Base-by-base conservation (phyloP, 2,329 filamentous ascomycete genomes). In the Paecilomyces niveus region DNA sequence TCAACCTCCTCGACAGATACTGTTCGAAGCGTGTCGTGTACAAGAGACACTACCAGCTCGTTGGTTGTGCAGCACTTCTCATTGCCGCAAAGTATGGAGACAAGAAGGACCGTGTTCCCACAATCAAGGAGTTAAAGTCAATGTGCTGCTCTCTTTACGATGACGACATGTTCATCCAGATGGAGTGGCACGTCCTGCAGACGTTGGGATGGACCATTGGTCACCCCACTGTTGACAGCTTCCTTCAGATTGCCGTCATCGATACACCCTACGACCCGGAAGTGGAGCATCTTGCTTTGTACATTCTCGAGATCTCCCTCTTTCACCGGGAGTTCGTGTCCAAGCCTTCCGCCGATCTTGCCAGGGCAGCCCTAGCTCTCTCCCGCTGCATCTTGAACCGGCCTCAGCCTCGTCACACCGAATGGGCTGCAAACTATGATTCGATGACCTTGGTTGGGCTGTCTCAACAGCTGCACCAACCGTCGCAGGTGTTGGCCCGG, bases 61-160 rank as follows among this genome's bases (percentile, higher is more conserved):
- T 99, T 60, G 94, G 94, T 67, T 99, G 94, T 76, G 92, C 94
- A 61, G 91, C 94, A 32, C 85, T 99, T 56, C 85, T 99, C 64
- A 97, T 99, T 70, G 93, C 94, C 64, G 90, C 94, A 76, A 99
- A 99, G 82, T 99, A 97, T 72, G 93, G 93, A 59, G 94, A 99
- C 78, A 93, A 94, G 81, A 99, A 99, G 81, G 94, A 99, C 72
- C 87, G 92, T 55, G 94, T 99, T n/a, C 94, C 94, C 3, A 94
- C 95, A 64, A 95, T 99, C 72, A 87, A 91, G 72, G 94, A 99
- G 74, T 82, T 99, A 64, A 96, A 96, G 83, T 95, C 93, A 66
- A 97, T 99, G 94, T 99, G 94, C 83, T 97, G 94, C 78, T 92
- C 90, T 39, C 84, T 97, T 45, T 99, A 99, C 78, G 94, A 99